Base-by-base conservation (phyloP, 2,329 filamentous ascomycete species). In the Diaporthe eres region DNA sequence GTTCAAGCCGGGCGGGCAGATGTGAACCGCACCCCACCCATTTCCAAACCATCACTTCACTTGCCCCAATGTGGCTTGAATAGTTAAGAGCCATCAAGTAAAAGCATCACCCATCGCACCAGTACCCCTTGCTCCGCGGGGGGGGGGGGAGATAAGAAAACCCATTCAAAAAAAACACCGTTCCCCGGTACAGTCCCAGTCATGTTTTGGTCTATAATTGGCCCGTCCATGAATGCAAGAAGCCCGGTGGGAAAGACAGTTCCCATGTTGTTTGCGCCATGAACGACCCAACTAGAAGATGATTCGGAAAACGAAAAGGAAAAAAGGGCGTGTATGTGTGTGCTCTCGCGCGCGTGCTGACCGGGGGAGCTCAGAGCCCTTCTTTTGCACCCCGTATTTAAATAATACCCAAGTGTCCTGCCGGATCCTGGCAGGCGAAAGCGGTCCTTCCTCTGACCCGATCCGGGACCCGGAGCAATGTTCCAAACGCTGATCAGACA, bases 171-270 rank as follows among this genome's bases (percentile, higher is more conserved):
- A 51, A 25, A 13, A 70, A 55, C 65, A 70, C 34, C 49, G 9
- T 55, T 53, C 12, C 65, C 65, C 65, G 39, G 34, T 70, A 31
- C 31, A 53, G 22, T 53, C 65, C 31, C 49, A 53, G 51, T 42
- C 55, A 55, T 55, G 47, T 53, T 68, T 70, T 70, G 47, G 49
- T 70, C 65, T 70, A 70, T 70, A 55, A 70, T 55, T 55, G 49
- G 49, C 65, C 65, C 49, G 34, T 42, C 65, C 65, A 70, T 51
- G 65, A 70, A 55, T 70, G 65, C 65, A 51, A 70, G 34, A 55
- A 70, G n/a, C 49, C 65, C 47, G n/a, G 49, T 13, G n/a, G 34
- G 8, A 55, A 22, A 42, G n/a, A 28, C 17, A 28, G 13, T 55
- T 25, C 34, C 60, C 65, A 25, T 70, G 10, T 55, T 70, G 65